phyloP scores from a whole-genome alignment of 225 moss, liverwort and hornwort species.

The Straminergon stramineum region DNA sequence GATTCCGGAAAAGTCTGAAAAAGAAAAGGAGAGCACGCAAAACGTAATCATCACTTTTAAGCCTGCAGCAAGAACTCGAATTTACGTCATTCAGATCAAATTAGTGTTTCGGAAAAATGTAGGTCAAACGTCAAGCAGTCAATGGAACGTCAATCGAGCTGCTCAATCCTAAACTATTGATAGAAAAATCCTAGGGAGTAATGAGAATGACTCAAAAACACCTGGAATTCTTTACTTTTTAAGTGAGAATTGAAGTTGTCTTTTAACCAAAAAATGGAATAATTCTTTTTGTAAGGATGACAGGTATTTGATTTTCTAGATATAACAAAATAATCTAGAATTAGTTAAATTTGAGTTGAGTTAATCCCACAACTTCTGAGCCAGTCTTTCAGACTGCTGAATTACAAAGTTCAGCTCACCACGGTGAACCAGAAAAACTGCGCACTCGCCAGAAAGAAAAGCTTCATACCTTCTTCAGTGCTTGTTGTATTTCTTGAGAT shows the following conservation, averaged over 20 bases:
- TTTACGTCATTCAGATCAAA: not conserved
- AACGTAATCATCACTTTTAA: not conserved
- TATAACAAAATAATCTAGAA: not conserved
- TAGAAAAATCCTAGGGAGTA: not conserved
- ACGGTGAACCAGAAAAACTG: not conserved
- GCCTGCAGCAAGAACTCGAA: not conserved
- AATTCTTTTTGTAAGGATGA: not conserved
- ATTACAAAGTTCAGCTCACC: not conserved
- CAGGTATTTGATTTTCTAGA: too few species aligned
- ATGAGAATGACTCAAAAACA: not conserved
- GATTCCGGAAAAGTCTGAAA: conserved; percentile 1
- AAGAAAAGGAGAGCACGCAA: not conserved
- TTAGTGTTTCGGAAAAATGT: not conserved
- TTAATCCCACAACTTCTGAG: not conserved
- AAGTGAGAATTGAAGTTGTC: not conserved
- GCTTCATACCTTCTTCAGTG: conserved; percentile 1
- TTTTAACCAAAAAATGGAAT: not conserved
- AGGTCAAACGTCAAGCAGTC: not conserved
- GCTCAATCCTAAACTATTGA: not conserved
- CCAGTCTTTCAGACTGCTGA: not conserved
- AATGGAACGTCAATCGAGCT: not conserved
- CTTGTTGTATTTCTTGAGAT: not conserved
- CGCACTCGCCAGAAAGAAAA: not conserved
- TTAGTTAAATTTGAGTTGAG: not conserved
- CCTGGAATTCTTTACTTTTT: not conserved